A percentile compares a stretch with the other conserved stretches of the same genome.
Evolutionary conservation across 164 flowering plant species (phyloP).

Genomic region (Tetrastigma voinierianum): DNA sequence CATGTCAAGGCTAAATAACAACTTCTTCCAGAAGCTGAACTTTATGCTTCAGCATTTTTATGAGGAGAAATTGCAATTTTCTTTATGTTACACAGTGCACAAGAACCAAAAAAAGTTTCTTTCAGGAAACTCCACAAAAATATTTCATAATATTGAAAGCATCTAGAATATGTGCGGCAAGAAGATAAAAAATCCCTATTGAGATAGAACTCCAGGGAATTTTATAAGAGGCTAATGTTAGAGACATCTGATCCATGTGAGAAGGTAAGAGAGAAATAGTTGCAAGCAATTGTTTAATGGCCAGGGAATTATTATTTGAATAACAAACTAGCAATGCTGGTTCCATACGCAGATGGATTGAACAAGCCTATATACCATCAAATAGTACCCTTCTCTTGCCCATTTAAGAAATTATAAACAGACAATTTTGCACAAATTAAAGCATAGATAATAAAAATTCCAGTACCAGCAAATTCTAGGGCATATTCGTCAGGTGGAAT

Average conservation of each 20-base stretch:
- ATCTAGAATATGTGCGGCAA: background rate
- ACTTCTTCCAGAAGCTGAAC: too few species aligned
- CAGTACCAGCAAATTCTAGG: slow-evolving; percentile 63
- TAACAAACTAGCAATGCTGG: background rate
- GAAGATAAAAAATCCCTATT: background rate
- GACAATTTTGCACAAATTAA: background rate
- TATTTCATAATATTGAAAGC: too few species aligned
- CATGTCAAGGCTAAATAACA: too few species aligned
- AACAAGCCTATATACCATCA: background rate
- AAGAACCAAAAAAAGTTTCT: too few species aligned
- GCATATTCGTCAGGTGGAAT: slow-evolving; percentile 75
- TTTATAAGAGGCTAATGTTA: too few species aligned
- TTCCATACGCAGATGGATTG: background rate
- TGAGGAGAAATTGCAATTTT: too few species aligned
- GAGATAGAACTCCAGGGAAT: background rate
- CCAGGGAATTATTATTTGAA: background rate
- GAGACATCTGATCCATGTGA: too few species aligned
- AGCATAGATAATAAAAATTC: background rate
- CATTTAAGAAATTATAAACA: background rate
- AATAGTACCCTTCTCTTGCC: too few species aligned
- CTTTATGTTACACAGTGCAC: too few species aligned
- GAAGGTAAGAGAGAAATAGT: background rate
- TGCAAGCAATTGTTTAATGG: background rate
- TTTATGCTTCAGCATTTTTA: too few species aligned
- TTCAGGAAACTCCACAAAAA: too few species aligned